Evolutionary conservation across 2,329 filamentous ascomycete genomes (phyloP), one percentile per base, ranked within the genome.

Genomic region (Aspergillus sp.): DNA sequence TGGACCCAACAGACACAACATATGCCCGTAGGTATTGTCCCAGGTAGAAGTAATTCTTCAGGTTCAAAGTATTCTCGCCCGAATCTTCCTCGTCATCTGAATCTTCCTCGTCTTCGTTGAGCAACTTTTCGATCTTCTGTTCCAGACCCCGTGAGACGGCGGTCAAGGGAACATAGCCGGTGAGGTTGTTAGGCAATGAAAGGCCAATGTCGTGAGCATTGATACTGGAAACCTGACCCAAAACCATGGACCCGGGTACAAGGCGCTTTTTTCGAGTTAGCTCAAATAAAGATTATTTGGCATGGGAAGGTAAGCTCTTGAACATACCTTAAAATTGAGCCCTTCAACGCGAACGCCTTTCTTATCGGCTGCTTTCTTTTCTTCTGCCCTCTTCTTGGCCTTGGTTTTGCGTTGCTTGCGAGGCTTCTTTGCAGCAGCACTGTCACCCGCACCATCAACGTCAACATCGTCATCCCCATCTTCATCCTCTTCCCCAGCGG

Each of bases 1-100:
- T 67, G 43, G 87, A 84, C 41, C 79, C 77, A 9, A 86, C 94
- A 1, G 89, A 89, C 7, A 83, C 77, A 40, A 98, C 88, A 55
- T 83, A 86, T 34, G 85, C 86, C 50, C 94, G 82, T 33, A 98
- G 70, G 64, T 94, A 97, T 68, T 98, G 90, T 12, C 93, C 93
- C 33, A 90, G 62, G 38, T 76, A 74, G 67, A 97, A 95, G 40
- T 95, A 76, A 28, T 80, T 74, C 47, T 83, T 78, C 28, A 95
- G 73, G 44, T 93, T 82, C 42, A 95, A 72, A 48, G 82, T 81
- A 1, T 80, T 75, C 0, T 79, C 64, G 2, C 68, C 62, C 0
- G 53, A 55, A n/a, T 68, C 69, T 1, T 73, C 72, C 1, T 78
- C 73, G 2, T 75, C 77, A 3, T 79, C 75, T 1, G 81, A 77